Percentiles rank a stretch among this genome's conserved stretches.
Evolutionary conservation across 257 asterid species (phyloP).

Genomic region (Nicotiana tabacum): DNA sequence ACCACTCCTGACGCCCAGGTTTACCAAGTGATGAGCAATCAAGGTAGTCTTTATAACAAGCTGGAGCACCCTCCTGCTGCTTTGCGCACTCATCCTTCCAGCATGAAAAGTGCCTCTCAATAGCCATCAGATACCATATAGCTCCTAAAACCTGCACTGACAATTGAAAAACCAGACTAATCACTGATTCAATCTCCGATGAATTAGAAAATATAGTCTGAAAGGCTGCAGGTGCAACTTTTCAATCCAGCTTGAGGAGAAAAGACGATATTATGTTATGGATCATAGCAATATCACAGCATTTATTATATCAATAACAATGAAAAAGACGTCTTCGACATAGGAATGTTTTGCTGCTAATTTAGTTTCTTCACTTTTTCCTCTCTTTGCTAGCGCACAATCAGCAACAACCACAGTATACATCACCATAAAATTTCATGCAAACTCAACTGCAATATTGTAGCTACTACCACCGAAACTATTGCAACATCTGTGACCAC

Average conservation of each 20-base stretch:
- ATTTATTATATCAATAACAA: neutral
- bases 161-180: neutral
- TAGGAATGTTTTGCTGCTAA: neutral
- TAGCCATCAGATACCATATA: conserved; percentile 76
- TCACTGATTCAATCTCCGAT: neutral
- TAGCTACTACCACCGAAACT: neutral
- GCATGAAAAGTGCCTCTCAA: conserved; percentile 68
- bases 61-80: conserved; percentile 22
- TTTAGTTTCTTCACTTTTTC: neutral
- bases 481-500: neutral
- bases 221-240: too few species aligned
- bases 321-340: neutral
- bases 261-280: neutral
- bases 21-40: conserved; percentile 36
- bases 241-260: neutral
- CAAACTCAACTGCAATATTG: neutral
- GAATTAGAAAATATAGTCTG: neutral
- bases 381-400: neutral
- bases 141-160: conserved; percentile 62
- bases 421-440: neutral
- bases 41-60: conserved; percentile 36
- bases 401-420: neutral
- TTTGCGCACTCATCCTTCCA: conserved; percentile 52
- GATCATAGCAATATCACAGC: neutral
- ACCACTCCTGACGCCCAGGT: conserved; percentile 34